A percentile compares a stretch with the other conserved stretches of the same genome.
phyloP scores from a whole-genome alignment of 2,329 filamentous ascomycete genomes.

The Diaporthe humulicola region DNA sequence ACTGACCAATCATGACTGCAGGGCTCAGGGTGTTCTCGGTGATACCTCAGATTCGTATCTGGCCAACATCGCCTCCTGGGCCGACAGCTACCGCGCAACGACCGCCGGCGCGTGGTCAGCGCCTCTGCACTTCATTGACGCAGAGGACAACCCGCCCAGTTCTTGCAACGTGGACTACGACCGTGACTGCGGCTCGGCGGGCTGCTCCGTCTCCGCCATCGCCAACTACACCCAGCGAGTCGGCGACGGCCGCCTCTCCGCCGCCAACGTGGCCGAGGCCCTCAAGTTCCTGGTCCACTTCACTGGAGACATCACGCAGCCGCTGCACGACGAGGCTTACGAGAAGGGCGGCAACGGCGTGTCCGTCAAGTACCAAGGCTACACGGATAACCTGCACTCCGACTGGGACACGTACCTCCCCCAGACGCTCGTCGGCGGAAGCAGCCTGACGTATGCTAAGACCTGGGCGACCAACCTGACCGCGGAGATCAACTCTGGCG shows the following conservation, averaged over 20 bases:
- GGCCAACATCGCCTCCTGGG: conserved; percentile 61
- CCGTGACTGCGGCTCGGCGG: conserved; percentile 58
- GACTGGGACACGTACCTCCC: conserved; percentile 71
- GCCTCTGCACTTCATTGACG: conserved; percentile 66
- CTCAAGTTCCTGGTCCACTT: conserved; percentile 62
- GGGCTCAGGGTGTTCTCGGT: conserved; percentile 51
- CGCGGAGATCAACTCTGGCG: conserved; percentile 52
- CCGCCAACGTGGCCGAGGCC: conserved; percentile 48
- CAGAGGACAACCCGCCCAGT: conserved; percentile 63
- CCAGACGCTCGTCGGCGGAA: conserved; percentile 55
- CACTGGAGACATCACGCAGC: conserved; percentile 68
- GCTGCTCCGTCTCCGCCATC: conserved; percentile 61
- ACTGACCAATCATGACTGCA: neutral
- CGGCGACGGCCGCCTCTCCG: conserved; percentile 39
- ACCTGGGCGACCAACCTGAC: conserved; percentile 53
- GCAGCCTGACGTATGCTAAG: conserved; percentile 48
- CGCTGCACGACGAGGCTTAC: conserved; percentile 66
- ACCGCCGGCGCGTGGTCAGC: conserved; percentile 59
- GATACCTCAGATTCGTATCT: conserved; percentile 49
- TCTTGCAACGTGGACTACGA: conserved; percentile 57
- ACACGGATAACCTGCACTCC: conserved; percentile 69
- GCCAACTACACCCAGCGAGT: conserved; percentile 50
- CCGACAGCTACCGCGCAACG: conserved; percentile 62
- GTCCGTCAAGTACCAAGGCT: conserved; percentile 63
- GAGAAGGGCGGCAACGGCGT: conserved; percentile 70